Base-by-base conservation (phyloP, 345 rosid species). In the Populus pruinosa region DNA sequence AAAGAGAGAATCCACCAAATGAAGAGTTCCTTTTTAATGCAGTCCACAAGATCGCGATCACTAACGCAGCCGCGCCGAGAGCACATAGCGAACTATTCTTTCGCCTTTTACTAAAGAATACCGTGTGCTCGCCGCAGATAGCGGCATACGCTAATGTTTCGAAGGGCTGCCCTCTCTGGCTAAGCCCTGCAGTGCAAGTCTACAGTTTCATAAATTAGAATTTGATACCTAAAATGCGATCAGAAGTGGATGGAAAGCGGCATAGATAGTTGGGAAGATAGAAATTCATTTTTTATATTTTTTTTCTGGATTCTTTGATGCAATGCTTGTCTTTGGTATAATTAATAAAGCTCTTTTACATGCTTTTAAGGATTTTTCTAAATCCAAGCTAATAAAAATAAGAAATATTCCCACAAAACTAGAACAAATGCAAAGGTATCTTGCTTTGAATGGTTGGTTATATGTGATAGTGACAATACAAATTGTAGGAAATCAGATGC, bases 91-190 rank as follows among this genome's bases (percentile, higher is more conserved):
- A 82, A 84, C 87, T 84, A 84, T 84, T 87, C 87, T 82, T 81
- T 87, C 87, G 87, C 89, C 86, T 87, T 87, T 81, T 87, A 82
- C 86, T 84, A 87, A 84, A 84, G 87, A 87, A 79, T 79, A 82
- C 83, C 83, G 87, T 87, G 87, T 81, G 83, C 77, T n/a, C 76
- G 82, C 61, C 49, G 82, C 79, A 55, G 0, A 62, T 0, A 72
- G 67, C 69, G 82, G 84, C 85, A 78, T 85, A 66, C 71, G 62
- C 59, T 0, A 53, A 53, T 53, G 20, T 53, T 53, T 53, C 6
- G 6, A 53, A 53, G 59, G 23, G 59, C n/a, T 6, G 18, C 18
- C n/a, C 59, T 53, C 59, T 20, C 9, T 6, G 2, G 59, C n/a
- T 2, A 20, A 20, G 59, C 23, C 59, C 59, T 53, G 3, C 59